Conservation (phyloP, 495 filamentous ascomycete genomes). For the Neurospora tetrasperma region DNA sequence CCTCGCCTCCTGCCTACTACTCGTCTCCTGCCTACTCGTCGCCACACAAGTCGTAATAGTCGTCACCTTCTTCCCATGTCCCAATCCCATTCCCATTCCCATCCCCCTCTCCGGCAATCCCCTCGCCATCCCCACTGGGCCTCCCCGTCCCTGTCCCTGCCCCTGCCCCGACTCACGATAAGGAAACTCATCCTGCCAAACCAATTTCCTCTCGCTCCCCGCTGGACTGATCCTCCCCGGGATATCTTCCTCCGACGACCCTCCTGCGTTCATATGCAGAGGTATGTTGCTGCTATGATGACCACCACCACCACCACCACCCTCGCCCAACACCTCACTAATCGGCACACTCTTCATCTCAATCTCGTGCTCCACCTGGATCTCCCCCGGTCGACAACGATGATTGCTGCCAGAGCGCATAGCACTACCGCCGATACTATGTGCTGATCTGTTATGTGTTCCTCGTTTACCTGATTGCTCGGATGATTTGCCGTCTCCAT, state of each 20-base stretch:
- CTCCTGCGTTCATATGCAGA: background rate
- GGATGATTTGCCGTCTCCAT: background rate
- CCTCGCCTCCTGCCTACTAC: background rate
- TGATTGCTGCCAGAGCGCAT: background rate
- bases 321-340: background rate
- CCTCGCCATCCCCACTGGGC: background rate
- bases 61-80: background rate
- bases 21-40: background rate
- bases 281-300: too few species aligned
- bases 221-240: constrained; percentile 7
- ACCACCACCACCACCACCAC: too few species aligned
- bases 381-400: background rate
- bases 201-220: constrained; percentile 13
- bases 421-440: background rate
- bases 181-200: constrained; percentile 1
- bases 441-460: background rate
- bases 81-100: background rate
- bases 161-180: background rate
- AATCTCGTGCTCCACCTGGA: constrained; percentile 12
- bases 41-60: background rate
- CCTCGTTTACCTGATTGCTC: background rate
- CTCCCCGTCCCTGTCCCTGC: background rate
- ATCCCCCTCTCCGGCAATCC: background rate
- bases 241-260: background rate
- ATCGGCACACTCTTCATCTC: constrained; percentile 13